Conservation (phyloP, 208 protist genomes). For the Naegleria lovaniensis region DNA sequence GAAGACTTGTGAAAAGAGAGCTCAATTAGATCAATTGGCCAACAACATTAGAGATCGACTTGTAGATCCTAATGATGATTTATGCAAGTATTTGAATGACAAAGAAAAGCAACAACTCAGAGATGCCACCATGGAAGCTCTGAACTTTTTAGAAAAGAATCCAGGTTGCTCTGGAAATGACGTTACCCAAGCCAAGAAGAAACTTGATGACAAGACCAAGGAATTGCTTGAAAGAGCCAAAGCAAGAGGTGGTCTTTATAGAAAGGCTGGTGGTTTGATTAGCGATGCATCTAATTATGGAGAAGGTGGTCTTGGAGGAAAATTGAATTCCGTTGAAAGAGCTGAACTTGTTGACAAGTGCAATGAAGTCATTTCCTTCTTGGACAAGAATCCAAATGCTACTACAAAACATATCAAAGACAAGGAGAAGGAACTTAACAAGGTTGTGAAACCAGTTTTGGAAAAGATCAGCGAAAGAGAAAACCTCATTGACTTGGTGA, state of each 20-base stretch:
- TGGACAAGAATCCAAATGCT: slow-evolving; percentile 67
- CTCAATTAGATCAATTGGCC: neutral
- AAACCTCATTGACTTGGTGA: neutral
- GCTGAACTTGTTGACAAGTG: neutral
- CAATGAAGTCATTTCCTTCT: slow-evolving; percentile 51
- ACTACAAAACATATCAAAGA: slow-evolving; percentile 86
- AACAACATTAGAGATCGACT: neutral
- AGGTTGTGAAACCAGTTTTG: slow-evolving; percentile 86
- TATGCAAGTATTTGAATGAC: neutral
- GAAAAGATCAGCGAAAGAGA: neutral
- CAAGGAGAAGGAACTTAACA: slow-evolving; percentile 81
- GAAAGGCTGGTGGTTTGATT: neutral
- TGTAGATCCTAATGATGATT: neutral
- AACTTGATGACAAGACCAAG: neutral
- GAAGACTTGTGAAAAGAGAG: neutral
- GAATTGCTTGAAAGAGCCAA: neutral
- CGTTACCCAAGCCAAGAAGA: neutral
- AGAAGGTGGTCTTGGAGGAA: neutral
- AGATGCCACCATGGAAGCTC: neutral
- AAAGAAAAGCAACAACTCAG: neutral
- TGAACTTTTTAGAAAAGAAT: neutral
- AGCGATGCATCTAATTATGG: neutral
- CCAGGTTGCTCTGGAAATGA: neutral
- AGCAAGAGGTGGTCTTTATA: neutral
- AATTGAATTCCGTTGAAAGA: neutral